A percentile compares a stretch with the other conserved stretches of the same genome.
Evolutionary conservation across 2,329 filamentous ascomycete species (phyloP).

Genomic region (Dothistroma septosporum): DNA sequence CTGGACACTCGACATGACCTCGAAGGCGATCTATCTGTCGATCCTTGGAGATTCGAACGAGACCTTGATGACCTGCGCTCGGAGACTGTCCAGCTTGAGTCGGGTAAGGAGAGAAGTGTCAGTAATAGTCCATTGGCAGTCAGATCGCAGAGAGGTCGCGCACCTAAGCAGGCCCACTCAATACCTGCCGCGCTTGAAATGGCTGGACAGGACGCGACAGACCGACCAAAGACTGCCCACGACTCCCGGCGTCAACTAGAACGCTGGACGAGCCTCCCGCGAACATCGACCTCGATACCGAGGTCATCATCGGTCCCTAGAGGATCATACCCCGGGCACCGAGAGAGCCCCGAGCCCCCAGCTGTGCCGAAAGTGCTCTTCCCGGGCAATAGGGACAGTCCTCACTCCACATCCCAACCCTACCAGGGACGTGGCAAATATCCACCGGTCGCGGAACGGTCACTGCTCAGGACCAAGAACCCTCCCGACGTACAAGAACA

Average conservation of each 20-base stretch:
- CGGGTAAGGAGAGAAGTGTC: neutral
- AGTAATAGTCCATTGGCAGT: neutral
- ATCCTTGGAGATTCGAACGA: slow-evolving; percentile 33
- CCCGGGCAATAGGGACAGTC: slow-evolving; percentile 18
- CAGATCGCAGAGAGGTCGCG: neutral
- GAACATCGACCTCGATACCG: slow-evolving; percentile 26
- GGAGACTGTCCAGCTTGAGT: slow-evolving; percentile 22
- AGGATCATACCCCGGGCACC: neutral
- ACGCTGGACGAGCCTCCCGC: slow-evolving; percentile 24
- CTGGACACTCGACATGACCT: slow-evolving; percentile 29
- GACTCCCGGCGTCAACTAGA: slow-evolving; percentile 1
- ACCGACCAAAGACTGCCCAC: neutral
- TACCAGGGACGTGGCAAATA: slow-evolving; percentile 15
- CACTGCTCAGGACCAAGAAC: slow-evolving; percentile 21
- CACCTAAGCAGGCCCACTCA: neutral
- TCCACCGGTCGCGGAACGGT: slow-evolving; percentile 21
- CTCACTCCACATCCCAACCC: slow-evolving; percentile 24
- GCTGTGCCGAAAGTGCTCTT: slow-evolving; percentile 6
- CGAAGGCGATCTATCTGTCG: slow-evolving; percentile 33
- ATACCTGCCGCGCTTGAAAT: neutral
- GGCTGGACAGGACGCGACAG: neutral
- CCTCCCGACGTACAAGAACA: slow-evolving; percentile 7
- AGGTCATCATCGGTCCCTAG: slow-evolving; percentile 21
- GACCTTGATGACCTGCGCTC: slow-evolving; percentile 28
- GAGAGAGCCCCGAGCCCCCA: slow-evolving; percentile 4